phyloP scores from a whole-genome alignment of 2,329 filamentous ascomycete species.

The Botryotinia convoluta region DNA sequence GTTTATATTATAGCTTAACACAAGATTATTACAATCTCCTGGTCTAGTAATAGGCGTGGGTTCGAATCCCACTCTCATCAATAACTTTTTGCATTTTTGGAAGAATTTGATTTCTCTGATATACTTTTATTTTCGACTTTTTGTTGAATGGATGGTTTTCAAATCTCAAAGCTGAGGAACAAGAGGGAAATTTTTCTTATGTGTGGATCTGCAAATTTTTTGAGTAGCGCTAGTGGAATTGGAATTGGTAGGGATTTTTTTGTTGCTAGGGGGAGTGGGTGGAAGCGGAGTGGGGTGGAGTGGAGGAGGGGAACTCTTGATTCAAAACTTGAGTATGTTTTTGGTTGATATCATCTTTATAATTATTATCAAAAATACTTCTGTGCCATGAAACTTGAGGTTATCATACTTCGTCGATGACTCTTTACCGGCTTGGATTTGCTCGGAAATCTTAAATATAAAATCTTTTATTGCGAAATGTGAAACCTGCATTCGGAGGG shows the following conservation, averaged over 20 bases:
- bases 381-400: neutral
- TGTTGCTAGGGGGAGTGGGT: neutral
- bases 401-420: neutral
- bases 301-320: neutral
- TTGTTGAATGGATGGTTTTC: neutral
- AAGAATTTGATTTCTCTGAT: neutral
- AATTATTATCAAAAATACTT: neutral
- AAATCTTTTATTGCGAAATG: neutral
- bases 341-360: neutral
- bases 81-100: neutral
- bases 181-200: neutral
- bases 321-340: neutral
- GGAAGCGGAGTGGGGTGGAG: neutral
- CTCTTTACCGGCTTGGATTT: neutral
- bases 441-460: neutral
- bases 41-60: conserved; percentile 15
- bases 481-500: neutral
- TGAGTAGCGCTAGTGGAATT: neutral
- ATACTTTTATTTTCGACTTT: no score
- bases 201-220: neutral
- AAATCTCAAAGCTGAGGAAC: no score
- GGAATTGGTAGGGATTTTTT: neutral
- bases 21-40: neutral
- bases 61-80: conserved; percentile 15
- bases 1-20: neutral